A percentile compares a stretch with the other conserved stretches of the same genome.
Evolutionary conservation across 2,329 filamentous ascomycete genomes (phyloP).

Genomic region (Diplocarpon mali): DNA sequence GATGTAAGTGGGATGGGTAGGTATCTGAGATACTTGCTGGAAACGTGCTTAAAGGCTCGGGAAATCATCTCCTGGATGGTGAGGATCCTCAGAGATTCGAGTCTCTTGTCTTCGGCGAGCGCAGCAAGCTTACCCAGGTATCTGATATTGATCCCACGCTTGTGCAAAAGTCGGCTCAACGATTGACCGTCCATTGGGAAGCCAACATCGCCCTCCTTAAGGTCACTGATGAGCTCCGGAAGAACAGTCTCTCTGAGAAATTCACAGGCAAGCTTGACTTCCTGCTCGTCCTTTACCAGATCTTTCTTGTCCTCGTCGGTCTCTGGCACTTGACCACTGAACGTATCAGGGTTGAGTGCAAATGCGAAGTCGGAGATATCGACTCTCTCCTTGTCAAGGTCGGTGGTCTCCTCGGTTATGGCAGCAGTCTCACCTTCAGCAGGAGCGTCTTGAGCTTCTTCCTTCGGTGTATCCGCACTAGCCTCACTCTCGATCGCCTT

Average conservation of each 20-base stretch:
- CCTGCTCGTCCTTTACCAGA: slow-evolving; percentile 72
- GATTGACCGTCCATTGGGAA: slow-evolving; percentile 99
- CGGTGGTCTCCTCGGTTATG: slow-evolving; percentile 21
- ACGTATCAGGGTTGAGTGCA: slow-evolving; percentile 87
- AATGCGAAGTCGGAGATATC: slow-evolving; percentile 83
- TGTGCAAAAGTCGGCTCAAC: slow-evolving; percentile 78
- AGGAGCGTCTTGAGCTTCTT: slow-evolving; percentile 22
- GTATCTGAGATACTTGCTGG: slow-evolving; percentile 66
- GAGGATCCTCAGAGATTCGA: slow-evolving; percentile 67
- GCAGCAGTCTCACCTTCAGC: slow-evolving; percentile 20
- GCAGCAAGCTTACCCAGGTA: slow-evolving; percentile 82
- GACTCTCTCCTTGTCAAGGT: slow-evolving; percentile 47
- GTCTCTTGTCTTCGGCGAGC: slow-evolving; percentile 56
- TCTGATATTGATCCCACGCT: slow-evolving; percentile 91
- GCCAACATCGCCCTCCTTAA: slow-evolving; percentile 85
- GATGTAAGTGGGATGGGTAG: slow-evolving; percentile 72
- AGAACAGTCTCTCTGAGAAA: slow-evolving; percentile 69
- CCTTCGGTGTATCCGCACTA: slow-evolving; percentile 21
- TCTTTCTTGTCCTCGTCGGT: slow-evolving; percentile 82
- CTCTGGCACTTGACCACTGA: slow-evolving; percentile 83
- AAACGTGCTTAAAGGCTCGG: slow-evolving; percentile 90
- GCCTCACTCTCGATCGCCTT: slow-evolving; percentile 26
- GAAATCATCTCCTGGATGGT: slow-evolving; percentile 86
- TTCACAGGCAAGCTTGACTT: slow-evolving; percentile 73
- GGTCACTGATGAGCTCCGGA: slow-evolving; percentile 74